These are phyloP conservation scores for Thermothelomyces thermophilus DNA, from an alignment of 2,329 filamentous ascomycete species.

Conservation along the genomic window DNA sequence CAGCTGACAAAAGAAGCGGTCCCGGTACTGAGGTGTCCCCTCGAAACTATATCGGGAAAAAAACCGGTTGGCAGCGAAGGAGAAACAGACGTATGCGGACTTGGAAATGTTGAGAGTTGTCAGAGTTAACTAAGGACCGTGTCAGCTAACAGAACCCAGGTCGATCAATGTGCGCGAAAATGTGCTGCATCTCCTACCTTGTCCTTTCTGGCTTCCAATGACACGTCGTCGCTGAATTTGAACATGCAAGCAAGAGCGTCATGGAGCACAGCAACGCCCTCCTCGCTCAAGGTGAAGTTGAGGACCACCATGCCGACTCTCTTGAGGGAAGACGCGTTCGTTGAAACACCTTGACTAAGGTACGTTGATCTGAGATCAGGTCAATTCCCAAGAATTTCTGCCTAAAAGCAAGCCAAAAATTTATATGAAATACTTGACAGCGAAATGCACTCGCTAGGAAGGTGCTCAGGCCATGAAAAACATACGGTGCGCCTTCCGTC, in stretches of 20 bases:
- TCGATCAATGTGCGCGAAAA: not conserved
- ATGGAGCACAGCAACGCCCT: constrained; percentile 63
- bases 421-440: too few species aligned
- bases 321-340: not conserved
- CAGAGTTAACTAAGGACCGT: constrained; percentile 53
- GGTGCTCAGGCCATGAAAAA: not conserved
- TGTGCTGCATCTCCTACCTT: constrained; percentile 41
- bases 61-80: constrained; percentile 60
- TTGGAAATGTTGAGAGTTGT: constrained; percentile 75
- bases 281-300: constrained; percentile 66
- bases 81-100: constrained; percentile 69
- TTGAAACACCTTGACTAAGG: too few species aligned
- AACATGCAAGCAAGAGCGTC: constrained; percentile 67
- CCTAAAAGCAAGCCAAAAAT: too few species aligned
- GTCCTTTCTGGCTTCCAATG: constrained; percentile 64
- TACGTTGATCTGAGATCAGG: too few species aligned
- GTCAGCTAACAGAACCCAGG: not conserved
- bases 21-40: constrained; percentile 42
- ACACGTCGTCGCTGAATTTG: constrained; percentile 75
- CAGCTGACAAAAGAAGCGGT: constrained; percentile 67
- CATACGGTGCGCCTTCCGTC: not conserved
- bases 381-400: too few species aligned
- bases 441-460: too few species aligned
- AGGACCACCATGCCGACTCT: constrained; percentile 49
- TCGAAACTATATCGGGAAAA: constrained; percentile 67